Base-by-base conservation (phyloP, 148 eudicot species). In the Chenopodium album region DNA sequence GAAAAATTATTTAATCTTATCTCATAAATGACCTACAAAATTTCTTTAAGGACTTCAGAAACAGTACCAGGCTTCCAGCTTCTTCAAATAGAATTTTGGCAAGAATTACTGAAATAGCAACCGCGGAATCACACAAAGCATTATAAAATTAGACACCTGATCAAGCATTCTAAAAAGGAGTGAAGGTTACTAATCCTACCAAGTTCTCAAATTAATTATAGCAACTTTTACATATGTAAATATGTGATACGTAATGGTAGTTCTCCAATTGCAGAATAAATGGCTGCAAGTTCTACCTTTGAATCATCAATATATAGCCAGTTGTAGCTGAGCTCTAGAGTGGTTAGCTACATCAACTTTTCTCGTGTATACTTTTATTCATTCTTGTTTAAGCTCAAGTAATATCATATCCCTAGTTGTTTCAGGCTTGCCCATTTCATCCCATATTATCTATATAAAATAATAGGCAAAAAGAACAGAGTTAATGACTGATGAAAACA, bases 251-350 rank as follows among this genome's bases (percentile, higher is more conserved):
- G 93, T 67, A 88, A 78, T 9, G 97, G 94, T 44, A 87, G 83
- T 82, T 93, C 97, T 70, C 93, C 93, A 88, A 93, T 84, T 74
- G 91, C 86, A 66, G 92, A 90, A 83, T 93, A 91, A 67, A 90
- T 91, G 79, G 92, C 86, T 71, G 92, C 93, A 50, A 93, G 91
- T 85, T 93, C 97, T 29, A 91, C 92, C 87, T 93, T 93, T 73
- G 91, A 80, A 76, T 93, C 97, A 83, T 93, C 94, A 83, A 41
- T 41, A 41, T 41, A 91, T 93, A 78, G 90, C 89, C 78, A 89
- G 93, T 50, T 91, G 85, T 54, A 93, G 79, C 84, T 91, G 92
- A 82, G 93, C 94, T 89, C 94, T 89, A 77, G 86, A 73, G 48
- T 78, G 87, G 76, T 93, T 93, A 23, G 94, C 97, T 79, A 82